A percentile compares a stretch with the other conserved stretches of the same genome.
These are phyloP conservation scores for Leccinum aurantiacum DNA, from an alignment of 768 basidiomycete genomes.

Conservation along the genomic window DNA sequence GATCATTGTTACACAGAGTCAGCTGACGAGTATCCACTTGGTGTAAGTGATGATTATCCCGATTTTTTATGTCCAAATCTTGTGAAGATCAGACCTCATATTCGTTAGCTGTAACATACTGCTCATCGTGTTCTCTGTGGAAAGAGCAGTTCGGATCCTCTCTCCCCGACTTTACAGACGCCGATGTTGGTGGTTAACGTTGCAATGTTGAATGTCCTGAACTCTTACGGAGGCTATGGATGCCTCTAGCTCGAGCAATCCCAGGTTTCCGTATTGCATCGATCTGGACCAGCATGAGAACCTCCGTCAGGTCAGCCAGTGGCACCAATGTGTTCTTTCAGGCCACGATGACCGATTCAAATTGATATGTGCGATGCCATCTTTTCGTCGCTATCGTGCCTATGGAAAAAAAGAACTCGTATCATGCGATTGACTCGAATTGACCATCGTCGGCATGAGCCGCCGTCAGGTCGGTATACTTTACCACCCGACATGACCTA, in stretches of 20 bases:
- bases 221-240: too few relatives aligned
- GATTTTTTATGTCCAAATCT: background rate
- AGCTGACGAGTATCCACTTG: background rate
- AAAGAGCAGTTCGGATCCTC: background rate
- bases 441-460: too few relatives aligned
- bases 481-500: too few relatives aligned
- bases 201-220: too few relatives aligned
- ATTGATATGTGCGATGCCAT: too few relatives aligned
- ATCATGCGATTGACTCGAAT: too few relatives aligned
- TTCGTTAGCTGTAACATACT: conserved; percentile 8
- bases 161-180: background rate
- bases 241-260: too few relatives aligned
- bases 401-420: background rate
- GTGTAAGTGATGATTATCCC: background rate
- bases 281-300: background rate
- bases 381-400: background rate
- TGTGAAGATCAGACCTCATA: background rate
- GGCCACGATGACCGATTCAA: too few relatives aligned
- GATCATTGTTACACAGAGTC: background rate
- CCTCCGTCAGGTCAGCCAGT: background rate
- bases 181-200: too few relatives aligned
- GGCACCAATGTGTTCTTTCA: background rate
- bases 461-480: too few relatives aligned
- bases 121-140: background rate
- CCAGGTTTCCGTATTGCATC: background rate